Percentiles rank a stretch among this genome's conserved stretches.
These are phyloP conservation scores for Beauveria sp. DNA, from an alignment of 2,329 filamentous ascomycete species.

Conservation along the genomic window DNA sequence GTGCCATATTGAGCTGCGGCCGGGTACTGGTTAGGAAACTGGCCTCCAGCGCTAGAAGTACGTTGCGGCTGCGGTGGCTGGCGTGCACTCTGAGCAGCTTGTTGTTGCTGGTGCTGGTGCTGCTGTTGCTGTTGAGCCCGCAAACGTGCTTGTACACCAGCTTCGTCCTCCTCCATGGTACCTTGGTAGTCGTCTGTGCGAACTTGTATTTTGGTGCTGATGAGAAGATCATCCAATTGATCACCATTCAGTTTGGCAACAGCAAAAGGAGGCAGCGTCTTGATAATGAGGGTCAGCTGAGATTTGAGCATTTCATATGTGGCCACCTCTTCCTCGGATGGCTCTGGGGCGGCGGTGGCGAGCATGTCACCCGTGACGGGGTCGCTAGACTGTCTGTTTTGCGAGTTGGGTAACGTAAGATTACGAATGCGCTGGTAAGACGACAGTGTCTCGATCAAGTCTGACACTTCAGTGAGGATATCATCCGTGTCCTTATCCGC, in stretches of 20 bases:
- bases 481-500: conserved; percentile 64
- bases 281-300: conserved; percentile 66
- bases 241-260: conserved; percentile 82
- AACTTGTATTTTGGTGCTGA: conserved; percentile 71
- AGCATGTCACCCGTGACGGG: conserved; percentile 61
- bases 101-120: conserved; percentile 22
- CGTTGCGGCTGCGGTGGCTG: conserved; percentile 31
- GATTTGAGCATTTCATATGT: conserved; percentile 69
- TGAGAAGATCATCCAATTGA: conserved; percentile 72
- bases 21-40: conserved; percentile 38
- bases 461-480: conserved; percentile 63
- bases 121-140: conserved; percentile 29
- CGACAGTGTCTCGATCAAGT: conserved; percentile 66
- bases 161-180: conserved; percentile 76
- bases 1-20: conserved; percentile 38
- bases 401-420: conserved; percentile 56
- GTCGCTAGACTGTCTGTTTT: conserved; percentile 52
- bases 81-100: conserved; percentile 20
- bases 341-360: conserved; percentile 57
- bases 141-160: conserved; percentile 44
- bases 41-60: conserved; percentile 30
- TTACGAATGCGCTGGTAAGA: conserved; percentile 77
- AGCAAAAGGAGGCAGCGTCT: conserved; percentile 72
- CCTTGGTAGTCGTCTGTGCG: conserved; percentile 67
- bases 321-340: conserved; percentile 52